A percentile compares a stretch with the other conserved stretches of the same genome.
Evolutionary conservation across 1,284 basidiomycete genomes (phyloP).

Genomic region (Sutorius eximius): DNA sequence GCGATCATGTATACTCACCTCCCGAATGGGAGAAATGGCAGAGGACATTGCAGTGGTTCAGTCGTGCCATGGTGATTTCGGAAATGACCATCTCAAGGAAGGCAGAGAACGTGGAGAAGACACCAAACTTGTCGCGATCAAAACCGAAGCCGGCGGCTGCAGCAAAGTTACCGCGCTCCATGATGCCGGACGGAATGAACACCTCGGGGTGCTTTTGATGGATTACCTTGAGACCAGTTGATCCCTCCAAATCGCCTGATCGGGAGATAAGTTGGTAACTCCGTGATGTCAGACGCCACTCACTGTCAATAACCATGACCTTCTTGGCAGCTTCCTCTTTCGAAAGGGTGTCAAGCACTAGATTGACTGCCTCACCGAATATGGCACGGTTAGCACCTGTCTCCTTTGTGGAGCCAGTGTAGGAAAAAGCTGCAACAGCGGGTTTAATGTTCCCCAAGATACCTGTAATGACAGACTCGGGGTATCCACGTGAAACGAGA

Average conservation of each 20-base stretch:
- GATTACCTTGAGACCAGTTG: conserved; percentile 81
- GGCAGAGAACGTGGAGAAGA: conserved; percentile 85
- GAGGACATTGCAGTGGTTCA: conserved; percentile 83
- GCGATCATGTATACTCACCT: conserved; percentile 42
- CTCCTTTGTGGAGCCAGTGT: conserved; percentile 70
- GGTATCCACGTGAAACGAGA: conserved; percentile 64
- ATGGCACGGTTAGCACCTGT: conserved; percentile 75
- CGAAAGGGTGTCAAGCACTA: conserved; percentile 68
- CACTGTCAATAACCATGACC: conserved; percentile 84
- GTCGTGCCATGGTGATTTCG: conserved; percentile 85
- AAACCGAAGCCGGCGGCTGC: conserved; percentile 87
- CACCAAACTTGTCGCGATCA: conserved; percentile 69
- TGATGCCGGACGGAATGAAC: conserved; percentile 79
- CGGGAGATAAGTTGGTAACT: background rate
- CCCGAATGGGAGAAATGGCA: conserved; percentile 88
- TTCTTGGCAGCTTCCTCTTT: conserved; percentile 77
- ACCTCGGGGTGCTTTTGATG: conserved; percentile 87
- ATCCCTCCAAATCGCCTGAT: conserved; percentile 78
- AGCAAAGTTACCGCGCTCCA: conserved; percentile 81
- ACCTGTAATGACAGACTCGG: conserved; percentile 46
- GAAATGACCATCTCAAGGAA: conserved; percentile 88
- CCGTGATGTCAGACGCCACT: conserved; percentile 23
- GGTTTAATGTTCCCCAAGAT: conserved; percentile 72
- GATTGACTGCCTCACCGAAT: conserved; percentile 80
- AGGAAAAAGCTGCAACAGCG: conserved; percentile 53